A percentile compares a stretch with the other conserved stretches of the same genome.
phyloP scores from a whole-genome alignment of 2,329 filamentous ascomycete genomes.

The Botrytis fragariae region DNA sequence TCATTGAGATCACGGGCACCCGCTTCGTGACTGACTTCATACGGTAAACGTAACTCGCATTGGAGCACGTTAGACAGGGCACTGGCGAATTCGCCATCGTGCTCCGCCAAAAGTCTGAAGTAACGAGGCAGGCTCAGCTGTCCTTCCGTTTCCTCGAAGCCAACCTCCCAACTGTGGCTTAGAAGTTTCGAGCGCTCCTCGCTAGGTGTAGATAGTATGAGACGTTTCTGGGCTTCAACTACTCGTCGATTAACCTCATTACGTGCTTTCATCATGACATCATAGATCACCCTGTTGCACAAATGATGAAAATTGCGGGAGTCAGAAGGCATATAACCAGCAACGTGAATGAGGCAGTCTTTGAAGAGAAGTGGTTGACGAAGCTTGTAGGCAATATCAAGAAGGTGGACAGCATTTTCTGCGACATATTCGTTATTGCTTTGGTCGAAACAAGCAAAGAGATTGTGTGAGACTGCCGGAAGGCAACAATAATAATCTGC shows the following conservation, averaged over 20 bases:
- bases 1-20: neutral
- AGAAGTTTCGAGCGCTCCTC: neutral
- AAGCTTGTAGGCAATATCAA: neutral
- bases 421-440: neutral
- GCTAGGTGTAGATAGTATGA: neutral
- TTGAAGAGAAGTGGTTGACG: neutral
- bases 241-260: neutral
- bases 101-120: neutral
- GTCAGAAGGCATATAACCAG: neutral
- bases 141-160: neutral
- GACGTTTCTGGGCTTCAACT: neutral
- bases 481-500: constrained; percentile 14
- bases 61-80: neutral
- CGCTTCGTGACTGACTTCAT: fast-evolving
- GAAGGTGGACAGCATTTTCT: neutral
- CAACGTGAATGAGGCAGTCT: constrained; percentile 1
- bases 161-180: neutral
- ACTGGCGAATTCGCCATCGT: neutral
- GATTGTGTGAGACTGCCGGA: neutral
- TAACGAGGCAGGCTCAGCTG: neutral
- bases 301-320: fast-evolving
- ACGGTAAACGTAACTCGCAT: neutral
- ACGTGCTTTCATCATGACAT: neutral
- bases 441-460: neutral
- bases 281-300: neutral